phyloP scores from a whole-genome alignment of 768 basidiomycete genomes.

The Rhizopogon vesiculosus region DNA sequence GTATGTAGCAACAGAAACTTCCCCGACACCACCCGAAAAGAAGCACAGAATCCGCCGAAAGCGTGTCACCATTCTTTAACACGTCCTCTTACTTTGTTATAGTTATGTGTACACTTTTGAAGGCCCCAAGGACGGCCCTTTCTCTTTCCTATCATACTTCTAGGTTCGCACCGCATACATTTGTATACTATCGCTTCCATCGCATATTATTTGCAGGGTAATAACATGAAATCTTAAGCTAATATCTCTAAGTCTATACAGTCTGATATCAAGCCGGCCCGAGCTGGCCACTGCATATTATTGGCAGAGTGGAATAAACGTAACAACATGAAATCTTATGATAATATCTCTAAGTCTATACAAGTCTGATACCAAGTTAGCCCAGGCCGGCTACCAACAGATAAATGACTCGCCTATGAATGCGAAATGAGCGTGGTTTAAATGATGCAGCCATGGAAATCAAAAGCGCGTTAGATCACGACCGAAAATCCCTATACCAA shows the following conservation, averaged over 20 bases:
- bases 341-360: conserved; percentile 6
- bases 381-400: conserved; percentile 11
- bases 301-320: background rate
- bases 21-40: conserved; percentile 15
- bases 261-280: background rate
- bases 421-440: background rate
- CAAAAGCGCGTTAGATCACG: conserved; percentile 70
- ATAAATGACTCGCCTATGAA: conserved; percentile 15
- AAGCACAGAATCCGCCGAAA: conserved; percentile 28
- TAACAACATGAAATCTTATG: conserved; percentile 3
- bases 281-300: background rate
- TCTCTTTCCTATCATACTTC: conserved; percentile 1
- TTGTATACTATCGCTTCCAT: background rate
- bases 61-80: conserved; percentile 21
- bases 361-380: background rate
- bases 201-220: conserved; percentile 1
- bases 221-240: conserved; percentile 1
- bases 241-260: conserved; percentile 6
- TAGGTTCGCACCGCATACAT: background rate
- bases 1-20: background rate
- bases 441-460: conserved; percentile 9
- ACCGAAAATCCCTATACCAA: conserved; percentile 61
- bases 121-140: background rate
- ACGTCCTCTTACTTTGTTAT: background rate
- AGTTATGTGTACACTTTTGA: background rate